These are phyloP conservation scores for Stagonosporopsis rhizophila DNA, from an alignment of 2,329 filamentous ascomycete species.

Conservation along the genomic window DNA sequence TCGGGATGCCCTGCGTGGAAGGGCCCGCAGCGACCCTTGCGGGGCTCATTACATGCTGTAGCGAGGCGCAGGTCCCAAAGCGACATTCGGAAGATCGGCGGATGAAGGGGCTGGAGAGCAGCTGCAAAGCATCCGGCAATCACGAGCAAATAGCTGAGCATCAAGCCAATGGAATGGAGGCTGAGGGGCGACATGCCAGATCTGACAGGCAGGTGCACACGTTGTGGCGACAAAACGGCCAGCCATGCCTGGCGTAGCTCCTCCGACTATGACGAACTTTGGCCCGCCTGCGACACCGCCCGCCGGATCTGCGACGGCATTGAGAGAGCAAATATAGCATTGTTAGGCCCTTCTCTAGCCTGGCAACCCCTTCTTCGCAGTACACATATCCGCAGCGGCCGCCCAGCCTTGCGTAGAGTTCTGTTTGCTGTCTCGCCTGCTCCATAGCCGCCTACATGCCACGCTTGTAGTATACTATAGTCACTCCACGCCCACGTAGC, in stretches of 20 bases:
- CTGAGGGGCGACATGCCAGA: background rate
- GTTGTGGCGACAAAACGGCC: conserved; percentile 27
- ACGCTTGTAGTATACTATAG: conserved; percentile 8
- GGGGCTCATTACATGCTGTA: conserved; percentile 14
- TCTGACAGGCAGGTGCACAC: conserved; percentile 15
- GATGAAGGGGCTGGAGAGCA: conserved; percentile 1
- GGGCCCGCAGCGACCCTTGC: conserved; percentile 15
- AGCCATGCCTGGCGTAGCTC: conserved; percentile 14
- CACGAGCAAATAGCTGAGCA: conserved; percentile 11
- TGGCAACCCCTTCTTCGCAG: conserved; percentile 17
- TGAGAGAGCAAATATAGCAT: conserved; percentile 34
- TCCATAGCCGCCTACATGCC: conserved; percentile 24
- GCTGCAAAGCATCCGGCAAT: conserved; percentile 4
- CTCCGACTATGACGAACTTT: conserved; percentile 20
- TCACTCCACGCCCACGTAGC: conserved; percentile 6
- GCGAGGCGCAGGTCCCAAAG: conserved; percentile 20
- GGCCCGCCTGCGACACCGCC: conserved; percentile 25
- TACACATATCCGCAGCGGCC: conserved; percentile 21
- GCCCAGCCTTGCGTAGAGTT: conserved; percentile 27
- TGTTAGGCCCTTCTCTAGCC: conserved; percentile 26
- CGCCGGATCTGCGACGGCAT: conserved; percentile 34
- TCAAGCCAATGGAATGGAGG: conserved; percentile 2
- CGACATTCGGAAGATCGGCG: conserved; percentile 11
- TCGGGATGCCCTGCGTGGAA: conserved; percentile 1
- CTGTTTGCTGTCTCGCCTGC: conserved; percentile 29